Conservation (phyloP, 495 filamentous ascomycete species). For the Daldinia childiae region DNA sequence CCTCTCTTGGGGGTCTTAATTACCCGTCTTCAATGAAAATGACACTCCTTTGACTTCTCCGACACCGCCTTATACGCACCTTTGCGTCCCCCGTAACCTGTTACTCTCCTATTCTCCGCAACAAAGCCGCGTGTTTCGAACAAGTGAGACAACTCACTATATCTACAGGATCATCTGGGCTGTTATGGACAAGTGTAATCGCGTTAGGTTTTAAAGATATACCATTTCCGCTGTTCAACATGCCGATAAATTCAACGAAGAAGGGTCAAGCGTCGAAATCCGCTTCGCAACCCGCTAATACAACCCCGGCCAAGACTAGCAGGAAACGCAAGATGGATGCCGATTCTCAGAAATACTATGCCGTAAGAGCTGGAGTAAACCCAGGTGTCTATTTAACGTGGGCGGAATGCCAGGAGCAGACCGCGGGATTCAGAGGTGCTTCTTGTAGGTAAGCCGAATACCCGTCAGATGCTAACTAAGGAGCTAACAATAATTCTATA, state of each 20-base stretch:
- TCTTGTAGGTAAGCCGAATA: slow-evolving; percentile 67
- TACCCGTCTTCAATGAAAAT: slow-evolving; percentile 42
- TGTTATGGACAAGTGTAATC: slow-evolving; percentile 44
- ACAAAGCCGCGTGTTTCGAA: slow-evolving; percentile 44
- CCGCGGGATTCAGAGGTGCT: slow-evolving; percentile 85
- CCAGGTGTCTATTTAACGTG: slow-evolving; percentile 91
- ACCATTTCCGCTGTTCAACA: slow-evolving; percentile 26
- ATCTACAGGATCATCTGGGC: slow-evolving; percentile 16
- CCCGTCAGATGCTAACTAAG: not conserved
- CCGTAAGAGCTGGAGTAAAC: slow-evolving; percentile 76
- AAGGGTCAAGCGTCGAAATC: slow-evolving; percentile 25
- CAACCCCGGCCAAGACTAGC: slow-evolving; percentile 31
- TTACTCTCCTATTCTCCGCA: slow-evolving; percentile 10
- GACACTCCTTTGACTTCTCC: slow-evolving; percentile 44
- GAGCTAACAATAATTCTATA: slow-evolving; percentile 48
- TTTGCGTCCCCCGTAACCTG: slow-evolving; percentile 26
- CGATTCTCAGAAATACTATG: slow-evolving; percentile 79
- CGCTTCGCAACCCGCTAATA: slow-evolving; percentile 21
- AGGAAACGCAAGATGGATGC: slow-evolving; percentile 55
- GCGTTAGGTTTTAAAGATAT: slow-evolving; percentile 6
- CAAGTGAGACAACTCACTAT: slow-evolving; percentile 38
- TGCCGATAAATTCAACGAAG: slow-evolving; percentile 38
- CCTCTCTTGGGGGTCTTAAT: slow-evolving; percentile 22
- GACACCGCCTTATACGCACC: slow-evolving; percentile 35
- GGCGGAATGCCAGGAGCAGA: slow-evolving; percentile 81